phyloP scores from a whole-genome alignment of 139 green algal genomes.

The Yamagishiella unicocca region DNA sequence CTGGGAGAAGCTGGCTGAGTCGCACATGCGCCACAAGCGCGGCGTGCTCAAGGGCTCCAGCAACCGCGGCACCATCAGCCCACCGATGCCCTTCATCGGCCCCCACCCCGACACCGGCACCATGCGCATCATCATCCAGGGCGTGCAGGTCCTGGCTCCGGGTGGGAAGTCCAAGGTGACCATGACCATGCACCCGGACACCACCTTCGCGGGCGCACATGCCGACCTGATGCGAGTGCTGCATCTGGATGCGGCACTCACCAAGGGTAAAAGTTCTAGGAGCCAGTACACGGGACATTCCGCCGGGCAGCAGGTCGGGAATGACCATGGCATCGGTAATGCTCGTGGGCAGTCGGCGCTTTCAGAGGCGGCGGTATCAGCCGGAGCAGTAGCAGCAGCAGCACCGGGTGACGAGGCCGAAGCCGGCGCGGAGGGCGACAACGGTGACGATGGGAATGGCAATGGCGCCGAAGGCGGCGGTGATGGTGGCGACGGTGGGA shows the following conservation, averaged over 20 bases:
- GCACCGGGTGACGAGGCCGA: too few species aligned
- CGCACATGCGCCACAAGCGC: not conserved
- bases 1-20: not conserved
- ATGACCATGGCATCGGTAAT: too few species aligned
- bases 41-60: constrained; percentile 7
- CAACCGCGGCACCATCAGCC: not conserved
- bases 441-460: too few species aligned
- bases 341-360: too few species aligned
- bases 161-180: not conserved
- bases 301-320: not conserved
- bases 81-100: constrained; percentile 8
- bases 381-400: too few species aligned
- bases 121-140: constrained; percentile 34
- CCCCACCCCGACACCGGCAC: constrained; percentile 40
- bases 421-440: not conserved
- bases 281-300: too few species aligned
- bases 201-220: constrained; percentile 16
- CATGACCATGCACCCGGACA: constrained; percentile 25
- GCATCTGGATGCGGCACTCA: not conserved
- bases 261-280: too few species aligned
- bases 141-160: not conserved
- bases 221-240: constrained; percentile 35
- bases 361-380: too few species aligned
- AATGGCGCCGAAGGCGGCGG: not conserved
- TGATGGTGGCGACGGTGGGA: not conserved